Conservation (phyloP, 2,329 filamentous ascomycete genomes). For the Colletotrichum sp. region DNA sequence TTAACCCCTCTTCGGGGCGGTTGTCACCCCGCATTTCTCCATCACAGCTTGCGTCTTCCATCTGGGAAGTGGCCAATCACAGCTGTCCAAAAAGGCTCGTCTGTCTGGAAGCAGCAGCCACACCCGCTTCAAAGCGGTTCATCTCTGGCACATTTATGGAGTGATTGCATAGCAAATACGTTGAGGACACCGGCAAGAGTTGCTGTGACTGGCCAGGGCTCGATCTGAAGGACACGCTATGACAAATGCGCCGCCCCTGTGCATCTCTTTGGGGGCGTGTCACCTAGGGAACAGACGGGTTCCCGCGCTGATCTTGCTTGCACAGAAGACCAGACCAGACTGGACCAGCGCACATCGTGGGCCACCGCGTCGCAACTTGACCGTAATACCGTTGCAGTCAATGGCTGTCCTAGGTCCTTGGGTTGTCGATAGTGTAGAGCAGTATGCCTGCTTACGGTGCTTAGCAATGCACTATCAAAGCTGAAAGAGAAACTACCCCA, state of each 20-base stretch:
- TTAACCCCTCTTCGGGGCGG: background rate
- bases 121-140: conserved; percentile 14
- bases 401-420: background rate
- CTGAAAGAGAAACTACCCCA: background rate
- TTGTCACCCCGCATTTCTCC: conserved; percentile 18
- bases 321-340: background rate
- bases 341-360: background rate
- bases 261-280: background rate
- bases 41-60: background rate
- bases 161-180: background rate
- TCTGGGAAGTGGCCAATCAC: background rate
- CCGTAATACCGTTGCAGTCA: background rate
- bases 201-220: background rate
- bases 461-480: background rate
- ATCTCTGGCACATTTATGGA: background rate
- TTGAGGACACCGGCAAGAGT: background rate
- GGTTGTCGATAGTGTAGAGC: background rate
- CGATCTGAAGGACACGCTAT: background rate
- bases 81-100: background rate
- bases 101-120: conserved; percentile 4
- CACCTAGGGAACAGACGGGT: background rate
- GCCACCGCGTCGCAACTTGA: background rate
- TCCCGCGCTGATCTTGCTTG: background rate
- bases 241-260: conserved; percentile 2
- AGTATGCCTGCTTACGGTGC: background rate